Percentiles rank a stretch among this genome's conserved stretches.
Evolutionary conservation across 148 eudicot genomes (phyloP).

Genomic region (Camellia lanceoleosa): DNA sequence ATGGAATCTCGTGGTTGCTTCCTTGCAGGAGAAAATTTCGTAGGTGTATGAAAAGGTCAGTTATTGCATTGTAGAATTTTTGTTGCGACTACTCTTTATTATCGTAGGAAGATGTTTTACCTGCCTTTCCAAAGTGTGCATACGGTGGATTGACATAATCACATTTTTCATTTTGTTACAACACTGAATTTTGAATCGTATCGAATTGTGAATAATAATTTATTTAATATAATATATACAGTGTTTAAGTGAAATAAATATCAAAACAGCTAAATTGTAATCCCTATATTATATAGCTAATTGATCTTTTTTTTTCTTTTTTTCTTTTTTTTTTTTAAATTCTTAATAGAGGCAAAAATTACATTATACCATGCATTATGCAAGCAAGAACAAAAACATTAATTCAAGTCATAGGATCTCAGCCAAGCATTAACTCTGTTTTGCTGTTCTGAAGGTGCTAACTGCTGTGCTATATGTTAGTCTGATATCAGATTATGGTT

Average conservation of each 20-base stretch:
- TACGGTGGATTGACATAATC: not conserved
- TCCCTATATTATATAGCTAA: too few species aligned
- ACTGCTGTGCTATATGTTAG: not conserved
- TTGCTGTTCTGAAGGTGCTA: slow-evolving; percentile 10
- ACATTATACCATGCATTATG: too few species aligned
- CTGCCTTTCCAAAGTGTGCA: not conserved
- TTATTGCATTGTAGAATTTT: slow-evolving; percentile 4
- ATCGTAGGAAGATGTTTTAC: not conserved
- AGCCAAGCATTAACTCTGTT: not conserved
- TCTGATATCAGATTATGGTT: not conserved
- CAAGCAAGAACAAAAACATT: too few species aligned
- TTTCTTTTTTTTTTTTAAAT: too few species aligned
- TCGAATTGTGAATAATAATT: too few species aligned
- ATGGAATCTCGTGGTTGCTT: slow-evolving; percentile 13
- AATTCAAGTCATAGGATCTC: not conserved
- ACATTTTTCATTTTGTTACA: too few species aligned
- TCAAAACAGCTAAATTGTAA: too few species aligned
- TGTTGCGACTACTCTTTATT: not conserved
- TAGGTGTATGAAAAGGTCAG: slow-evolving; percentile 7
- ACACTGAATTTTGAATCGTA: too few species aligned
- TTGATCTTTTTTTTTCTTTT: too few species aligned
- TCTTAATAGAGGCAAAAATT: too few species aligned
- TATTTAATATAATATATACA: too few species aligned
- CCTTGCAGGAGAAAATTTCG: slow-evolving; percentile 13
- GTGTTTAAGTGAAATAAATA: too few species aligned